A percentile compares a stretch with the other conserved stretches of the same genome.
Conservation (phyloP, 805 yeast species). For the Myxozyma neotropica region DNA sequence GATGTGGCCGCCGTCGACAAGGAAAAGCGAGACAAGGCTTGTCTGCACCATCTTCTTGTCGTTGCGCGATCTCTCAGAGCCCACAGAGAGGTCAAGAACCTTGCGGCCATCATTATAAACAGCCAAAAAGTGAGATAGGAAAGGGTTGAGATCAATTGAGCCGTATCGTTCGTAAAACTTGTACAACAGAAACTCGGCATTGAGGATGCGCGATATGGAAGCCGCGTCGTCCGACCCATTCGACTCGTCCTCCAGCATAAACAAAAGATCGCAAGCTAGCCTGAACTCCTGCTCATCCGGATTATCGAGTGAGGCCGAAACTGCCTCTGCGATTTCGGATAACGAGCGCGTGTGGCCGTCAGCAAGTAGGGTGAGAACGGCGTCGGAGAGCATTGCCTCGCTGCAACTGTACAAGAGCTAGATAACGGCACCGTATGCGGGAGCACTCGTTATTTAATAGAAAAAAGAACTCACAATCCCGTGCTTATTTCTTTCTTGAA, state of each 20-base stretch:
- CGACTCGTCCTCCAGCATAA: slow-evolving; percentile 18
- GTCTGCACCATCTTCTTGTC: slow-evolving; percentile 15
- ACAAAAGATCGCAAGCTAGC: slow-evolving; percentile 22
- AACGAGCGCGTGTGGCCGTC: slow-evolving; percentile 11
- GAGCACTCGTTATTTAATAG: too few species aligned
- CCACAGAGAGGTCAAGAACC: not conserved
- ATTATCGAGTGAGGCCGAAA: slow-evolving; percentile 1
- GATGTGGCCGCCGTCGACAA: slow-evolving; percentile 10
- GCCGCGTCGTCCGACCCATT: not conserved
- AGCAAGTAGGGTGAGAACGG: not conserved
- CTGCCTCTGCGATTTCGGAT: slow-evolving; percentile 3
- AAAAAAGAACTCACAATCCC: too few species aligned
- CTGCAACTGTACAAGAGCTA: not conserved
- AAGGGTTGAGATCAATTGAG: slow-evolving; percentile 25
- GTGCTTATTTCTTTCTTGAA: too few species aligned
- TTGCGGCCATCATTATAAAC: slow-evolving; percentile 10
- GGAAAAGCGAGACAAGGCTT: slow-evolving; percentile 17
- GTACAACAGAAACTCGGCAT: slow-evolving; percentile 26
- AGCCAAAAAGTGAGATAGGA: slow-evolving; percentile 25
- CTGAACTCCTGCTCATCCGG: slow-evolving; percentile 25
- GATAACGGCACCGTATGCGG: not conserved
- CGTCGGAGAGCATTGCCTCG: slow-evolving; percentile 6
- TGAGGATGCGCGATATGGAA: slow-evolving; percentile 13
- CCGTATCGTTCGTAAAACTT: slow-evolving; percentile 24
- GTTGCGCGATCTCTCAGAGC: not conserved